These are phyloP conservation scores for Penicillium desertorum DNA, from an alignment of 495 filamentous ascomycete genomes.

Conservation along the genomic window DNA sequence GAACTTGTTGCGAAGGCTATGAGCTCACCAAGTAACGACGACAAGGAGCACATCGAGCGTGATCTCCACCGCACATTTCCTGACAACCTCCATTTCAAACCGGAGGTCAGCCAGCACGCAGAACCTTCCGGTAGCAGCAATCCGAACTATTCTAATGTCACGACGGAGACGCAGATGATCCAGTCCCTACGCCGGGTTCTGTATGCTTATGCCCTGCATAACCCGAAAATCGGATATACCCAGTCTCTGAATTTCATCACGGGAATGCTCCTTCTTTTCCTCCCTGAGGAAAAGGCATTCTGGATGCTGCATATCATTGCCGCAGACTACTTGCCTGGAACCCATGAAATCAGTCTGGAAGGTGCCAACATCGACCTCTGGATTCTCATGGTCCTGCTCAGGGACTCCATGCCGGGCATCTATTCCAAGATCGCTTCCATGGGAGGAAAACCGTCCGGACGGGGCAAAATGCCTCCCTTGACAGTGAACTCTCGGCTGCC, in stretches of 20 bases:
- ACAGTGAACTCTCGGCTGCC: slow-evolving; percentile 66
- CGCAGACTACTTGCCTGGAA: slow-evolving; percentile 81
- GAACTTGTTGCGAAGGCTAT: slow-evolving; percentile 63
- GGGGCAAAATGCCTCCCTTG: slow-evolving; percentile 38
- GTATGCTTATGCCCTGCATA: slow-evolving; percentile 84
- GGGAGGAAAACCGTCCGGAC: slow-evolving; percentile 53
- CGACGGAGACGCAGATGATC: slow-evolving; percentile 73
- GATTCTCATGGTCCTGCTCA: slow-evolving; percentile 82
- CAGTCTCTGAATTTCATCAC: slow-evolving; percentile 97
- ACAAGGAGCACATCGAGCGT: slow-evolving; percentile 90
- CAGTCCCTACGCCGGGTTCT: slow-evolving; percentile 79
- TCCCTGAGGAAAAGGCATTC: slow-evolving; percentile 88
- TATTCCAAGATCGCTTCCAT: slow-evolving; percentile 87
- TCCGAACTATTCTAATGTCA: slow-evolving; percentile 33
- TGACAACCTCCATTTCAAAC: slow-evolving; percentile 90
- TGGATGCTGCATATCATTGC: slow-evolving; percentile 95
- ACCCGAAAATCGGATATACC: slow-evolving; percentile 89
- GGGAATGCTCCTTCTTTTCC: slow-evolving; percentile 90
- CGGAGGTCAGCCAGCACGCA: slow-evolving; percentile 47
- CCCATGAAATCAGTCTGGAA: slow-evolving; percentile 88
- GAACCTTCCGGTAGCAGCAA: slow-evolving; percentile 33
- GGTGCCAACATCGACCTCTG: slow-evolving; percentile 93
- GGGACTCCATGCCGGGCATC: slow-evolving; percentile 78
- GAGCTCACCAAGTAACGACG: slow-evolving; percentile 60
- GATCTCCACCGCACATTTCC: slow-evolving; percentile 95